Base-by-base conservation (phyloP, 2,329 filamentous ascomycete genomes). In the Penicillium sp. region DNA sequence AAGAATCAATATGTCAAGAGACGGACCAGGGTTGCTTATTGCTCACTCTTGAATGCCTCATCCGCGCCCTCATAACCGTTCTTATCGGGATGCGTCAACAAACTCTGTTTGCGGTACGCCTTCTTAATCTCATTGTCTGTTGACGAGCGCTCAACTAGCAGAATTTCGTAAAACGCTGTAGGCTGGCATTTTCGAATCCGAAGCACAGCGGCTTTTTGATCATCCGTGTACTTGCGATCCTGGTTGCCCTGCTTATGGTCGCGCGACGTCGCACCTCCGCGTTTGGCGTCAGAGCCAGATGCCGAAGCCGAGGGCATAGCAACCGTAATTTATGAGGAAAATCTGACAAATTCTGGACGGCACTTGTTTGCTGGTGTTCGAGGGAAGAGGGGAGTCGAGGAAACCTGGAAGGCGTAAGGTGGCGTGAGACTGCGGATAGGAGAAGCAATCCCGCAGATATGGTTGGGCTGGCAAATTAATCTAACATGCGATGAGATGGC, bases 21-120 rank as follows among this genome's bases (percentile, higher is more conserved):
- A 7, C 37, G 27, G 45, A 21, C 33, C 13, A 27, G 29, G 54
- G 29, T 48, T 51, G 54, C 8, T 47, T 7, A 41, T 41, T 49
- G 78, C 82, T 75, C 71, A 86, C 84, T 90, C 81, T 99, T 99
- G 81, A 99, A 99, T 33, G 94, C 94, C 80, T 99, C 94, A 74
- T 97, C 94, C 55, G 94, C 93, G 59, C 95, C 87, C 38, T 93
- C 88, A 74, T 97, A 93, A 50, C 93, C 93, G 82, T 99, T 99
- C 82, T 99, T 99, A 81, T 99, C 94, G 62, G 94, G 94, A 81
- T 99, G 94, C 59, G 94, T 99, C 71, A 97, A 82, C 69, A 99
- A 80, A 73, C 90, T 94, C 73, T 95, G 84, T 79, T 96, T 97
- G 71, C 93, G 86, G 78, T 99, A 99, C 7, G 94, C 93, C 81